phyloP scores from a whole-genome alignment of 805 yeast genomes.

The Pichia cephalocereana region DNA sequence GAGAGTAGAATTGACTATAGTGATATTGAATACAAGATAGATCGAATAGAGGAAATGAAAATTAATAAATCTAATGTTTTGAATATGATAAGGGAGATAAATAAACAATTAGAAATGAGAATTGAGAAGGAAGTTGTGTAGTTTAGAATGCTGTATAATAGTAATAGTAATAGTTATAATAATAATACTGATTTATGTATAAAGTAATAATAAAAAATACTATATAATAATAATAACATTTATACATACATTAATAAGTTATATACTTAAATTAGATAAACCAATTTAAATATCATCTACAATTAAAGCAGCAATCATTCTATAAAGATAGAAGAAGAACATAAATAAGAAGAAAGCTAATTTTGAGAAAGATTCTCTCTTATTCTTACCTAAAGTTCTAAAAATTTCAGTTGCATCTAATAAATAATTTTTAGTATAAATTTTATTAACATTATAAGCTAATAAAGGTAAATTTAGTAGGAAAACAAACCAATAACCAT shows the following conservation, averaged over 20 bases:
- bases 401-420: constrained; percentile 97
- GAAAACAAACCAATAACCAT: constrained; percentile 90
- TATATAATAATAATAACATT: too few relatives aligned
- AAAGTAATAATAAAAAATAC: too few relatives aligned
- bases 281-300: constrained; percentile 22
- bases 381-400: constrained; percentile 86
- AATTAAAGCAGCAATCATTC: constrained; percentile 91
- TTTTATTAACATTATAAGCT: constrained; percentile 76
- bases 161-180: too few relatives aligned
- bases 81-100: neutral
- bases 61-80: neutral
- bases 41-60: neutral
- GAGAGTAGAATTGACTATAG: neutral
- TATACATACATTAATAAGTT: too few relatives aligned
- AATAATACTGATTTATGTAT: too few relatives aligned
- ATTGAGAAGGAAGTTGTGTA: neutral
- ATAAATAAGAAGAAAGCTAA: constrained; percentile 82
- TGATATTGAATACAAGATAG: neutral
- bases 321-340: constrained; percentile 93
- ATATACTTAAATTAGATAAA: neutral
- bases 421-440: constrained; percentile 69
- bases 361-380: constrained; percentile 84
- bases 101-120: neutral
- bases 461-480: constrained; percentile 74
- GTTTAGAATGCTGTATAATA: too few relatives aligned